A percentile compares a stretch with the other conserved stretches of the same genome.
Conservation (phyloP, 1,139 yeast species). For the Taiozyma sp. region DNA sequence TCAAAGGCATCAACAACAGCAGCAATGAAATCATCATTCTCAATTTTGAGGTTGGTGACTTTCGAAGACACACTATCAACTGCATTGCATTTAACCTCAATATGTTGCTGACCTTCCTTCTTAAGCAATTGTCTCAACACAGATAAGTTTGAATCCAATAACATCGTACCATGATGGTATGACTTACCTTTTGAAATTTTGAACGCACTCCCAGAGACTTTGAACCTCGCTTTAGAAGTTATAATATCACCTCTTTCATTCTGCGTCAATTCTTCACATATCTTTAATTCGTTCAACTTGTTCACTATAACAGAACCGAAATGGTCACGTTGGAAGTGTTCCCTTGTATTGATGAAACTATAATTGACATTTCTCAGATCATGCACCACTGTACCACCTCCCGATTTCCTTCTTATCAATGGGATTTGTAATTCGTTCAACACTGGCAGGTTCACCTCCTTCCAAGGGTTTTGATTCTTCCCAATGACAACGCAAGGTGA, state of each 20-base stretch:
- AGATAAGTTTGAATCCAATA: conserved; percentile 59
- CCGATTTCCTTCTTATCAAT: conserved; percentile 72
- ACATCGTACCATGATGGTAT: conserved; percentile 96
- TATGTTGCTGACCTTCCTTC: conserved; percentile 38
- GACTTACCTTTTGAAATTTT: conserved; percentile 49
- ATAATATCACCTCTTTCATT: conserved; percentile 81
- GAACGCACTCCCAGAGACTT: conserved; percentile 48
- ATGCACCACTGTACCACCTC: conserved; percentile 98
- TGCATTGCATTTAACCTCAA: conserved; percentile 45
- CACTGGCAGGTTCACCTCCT: conserved; percentile 67
- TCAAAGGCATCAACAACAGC: conserved; percentile 43
- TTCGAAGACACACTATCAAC: conserved; percentile 76
- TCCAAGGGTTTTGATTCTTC: conserved; percentile 93
- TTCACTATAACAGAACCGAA: conserved; percentile 18
- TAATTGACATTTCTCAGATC: conserved; percentile 90
- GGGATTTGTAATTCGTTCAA: conserved; percentile 54
- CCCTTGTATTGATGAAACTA: conserved; percentile 70
- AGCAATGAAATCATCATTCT: conserved; percentile 41
- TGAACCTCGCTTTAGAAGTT: conserved; percentile 44
- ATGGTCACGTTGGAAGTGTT: conserved; percentile 39
- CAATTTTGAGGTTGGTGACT: conserved; percentile 58
- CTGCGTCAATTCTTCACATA: conserved; percentile 34
- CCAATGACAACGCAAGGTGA: conserved; percentile 90
- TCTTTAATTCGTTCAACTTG: conserved; percentile 2
- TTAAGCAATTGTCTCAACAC: conserved; percentile 52